A percentile compares a stretch with the other conserved stretches of the same genome.
Evolutionary conservation across 139 green algal genomes (phyloP).

Genomic region (Raphidocelis subcapitata): DNA sequence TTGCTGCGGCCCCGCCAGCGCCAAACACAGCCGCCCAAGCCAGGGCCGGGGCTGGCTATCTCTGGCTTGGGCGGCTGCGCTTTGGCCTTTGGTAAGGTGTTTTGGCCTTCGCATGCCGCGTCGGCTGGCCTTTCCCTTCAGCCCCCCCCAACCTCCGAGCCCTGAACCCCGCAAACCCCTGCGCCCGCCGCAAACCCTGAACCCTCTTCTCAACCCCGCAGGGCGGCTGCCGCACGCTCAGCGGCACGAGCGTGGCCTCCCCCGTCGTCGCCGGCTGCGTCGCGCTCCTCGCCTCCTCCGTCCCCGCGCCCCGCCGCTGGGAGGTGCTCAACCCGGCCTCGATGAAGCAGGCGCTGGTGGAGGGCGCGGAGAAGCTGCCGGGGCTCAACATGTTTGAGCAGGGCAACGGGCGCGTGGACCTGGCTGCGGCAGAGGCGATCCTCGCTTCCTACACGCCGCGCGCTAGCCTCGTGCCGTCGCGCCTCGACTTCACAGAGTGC

Average conservation of each 20-base stretch:
- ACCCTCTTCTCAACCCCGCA: slow-evolving; percentile 12
- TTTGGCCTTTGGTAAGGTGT: no score
- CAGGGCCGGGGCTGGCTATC: no score
- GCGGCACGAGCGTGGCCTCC: slow-evolving; percentile 92
- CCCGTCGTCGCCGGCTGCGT: slow-evolving; percentile 96
- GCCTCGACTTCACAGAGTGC: slow-evolving; percentile 89
- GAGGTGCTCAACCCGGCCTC: slow-evolving; percentile 93
- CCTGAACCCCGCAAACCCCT: no score
- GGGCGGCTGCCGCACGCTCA: slow-evolving; percentile 70
- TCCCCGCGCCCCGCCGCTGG: slow-evolving; percentile 75
- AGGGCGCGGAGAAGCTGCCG: slow-evolving; percentile 78
- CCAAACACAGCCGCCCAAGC: no score
- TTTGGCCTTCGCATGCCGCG: no score
- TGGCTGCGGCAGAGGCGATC: slow-evolving; percentile 59
- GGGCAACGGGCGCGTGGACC: slow-evolving; percentile 64
- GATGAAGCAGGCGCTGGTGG: slow-evolving; percentile 99
- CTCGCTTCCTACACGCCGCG: slow-evolving; percentile 78
- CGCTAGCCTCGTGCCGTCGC: slow-evolving; percentile 78
- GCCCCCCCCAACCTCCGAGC: no score
- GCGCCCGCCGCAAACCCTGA: no score
- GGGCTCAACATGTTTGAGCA: slow-evolving; percentile 85
- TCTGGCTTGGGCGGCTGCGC: no score
- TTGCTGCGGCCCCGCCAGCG: no score
- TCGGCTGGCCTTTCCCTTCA: no score
- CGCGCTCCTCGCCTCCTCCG: slow-evolving; percentile 83